Percentiles rank a stretch among this genome's conserved stretches.
phyloP scores from a whole-genome alignment of 768 basidiomycete species.

The Xerocomellus dryophilus region DNA sequence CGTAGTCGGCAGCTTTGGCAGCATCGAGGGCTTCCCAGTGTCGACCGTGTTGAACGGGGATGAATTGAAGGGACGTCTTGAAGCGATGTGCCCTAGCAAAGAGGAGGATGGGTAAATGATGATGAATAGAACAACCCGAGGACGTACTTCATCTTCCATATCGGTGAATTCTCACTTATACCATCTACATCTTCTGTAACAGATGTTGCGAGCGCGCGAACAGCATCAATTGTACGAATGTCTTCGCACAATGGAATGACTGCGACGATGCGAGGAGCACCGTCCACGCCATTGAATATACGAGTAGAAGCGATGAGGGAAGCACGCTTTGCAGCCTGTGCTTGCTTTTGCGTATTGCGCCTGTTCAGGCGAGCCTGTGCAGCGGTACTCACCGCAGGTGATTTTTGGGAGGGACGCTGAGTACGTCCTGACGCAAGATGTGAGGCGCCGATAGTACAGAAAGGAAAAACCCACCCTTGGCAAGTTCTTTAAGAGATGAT shows the following conservation, averaged over 20 bases:
- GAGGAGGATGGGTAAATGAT: slow-evolving; percentile 1
- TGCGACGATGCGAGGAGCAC: slow-evolving; percentile 81
- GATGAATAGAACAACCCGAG: neutral
- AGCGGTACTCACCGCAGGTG: slow-evolving; percentile 43
- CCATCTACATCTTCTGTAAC: slow-evolving; percentile 45
- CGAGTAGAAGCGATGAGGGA: slow-evolving; percentile 66
- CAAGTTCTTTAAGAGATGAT: slow-evolving; percentile 73
- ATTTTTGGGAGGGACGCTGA: slow-evolving; percentile 53
- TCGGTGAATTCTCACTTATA: slow-evolving; percentile 7
- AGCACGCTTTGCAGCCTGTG: slow-evolving; percentile 67
- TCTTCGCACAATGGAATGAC: slow-evolving; percentile 81
- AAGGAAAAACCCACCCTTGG: slow-evolving; percentile 61
- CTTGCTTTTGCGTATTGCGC: slow-evolving; percentile 82
- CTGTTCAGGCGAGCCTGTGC: slow-evolving; percentile 77
- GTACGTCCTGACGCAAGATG: slow-evolving; percentile 49
- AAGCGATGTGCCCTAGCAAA: slow-evolving; percentile 73
- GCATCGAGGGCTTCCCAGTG: slow-evolving; percentile 82
- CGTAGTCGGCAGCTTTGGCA: slow-evolving; percentile 86
- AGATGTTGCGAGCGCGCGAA: slow-evolving; percentile 55
- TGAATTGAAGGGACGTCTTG: slow-evolving; percentile 87
- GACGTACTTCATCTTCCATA: slow-evolving; percentile 68
- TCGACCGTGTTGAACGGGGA: slow-evolving; percentile 66
- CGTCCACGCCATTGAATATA: slow-evolving; percentile 76
- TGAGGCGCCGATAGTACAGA: neutral
- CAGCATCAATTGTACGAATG: slow-evolving; percentile 49